Conservation (phyloP, 1,139 yeast species). For the Insectozyma bohioensis region DNA sequence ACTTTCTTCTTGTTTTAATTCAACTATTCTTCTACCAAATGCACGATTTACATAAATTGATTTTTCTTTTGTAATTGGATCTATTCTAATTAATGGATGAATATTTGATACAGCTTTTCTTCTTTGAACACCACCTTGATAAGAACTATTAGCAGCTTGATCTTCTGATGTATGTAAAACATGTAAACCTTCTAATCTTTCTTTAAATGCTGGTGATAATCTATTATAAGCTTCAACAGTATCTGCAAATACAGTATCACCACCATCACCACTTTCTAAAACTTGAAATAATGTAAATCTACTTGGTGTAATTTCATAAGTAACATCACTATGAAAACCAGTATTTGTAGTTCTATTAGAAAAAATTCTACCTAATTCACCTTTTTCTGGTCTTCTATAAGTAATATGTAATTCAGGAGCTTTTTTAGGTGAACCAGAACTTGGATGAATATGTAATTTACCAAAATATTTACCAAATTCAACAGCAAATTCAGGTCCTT, state of each 20-base stretch:
- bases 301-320: constrained; percentile 32
- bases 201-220: constrained; percentile 29
- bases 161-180: constrained; percentile 66
- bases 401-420: constrained; percentile 32
- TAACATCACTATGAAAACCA: constrained; percentile 33
- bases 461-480: constrained; percentile 33
- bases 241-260: constrained; percentile 35
- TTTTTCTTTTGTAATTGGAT: constrained; percentile 57
- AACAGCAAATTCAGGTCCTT: constrained; percentile 29
- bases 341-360: constrained; percentile 17
- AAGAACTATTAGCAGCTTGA: constrained; percentile 53
- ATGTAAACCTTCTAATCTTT: constrained; percentile 31
- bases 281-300: constrained; percentile 32
- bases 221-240: constrained; percentile 32
- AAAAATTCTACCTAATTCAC: constrained; percentile 21
- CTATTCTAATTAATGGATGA: constrained; percentile 58
- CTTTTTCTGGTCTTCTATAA: constrained; percentile 29
- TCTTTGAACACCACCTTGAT: constrained; percentile 43
- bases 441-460: constrained; percentile 34
- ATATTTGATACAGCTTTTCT: constrained; percentile 43
- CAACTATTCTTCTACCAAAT: constrained; percentile 56
- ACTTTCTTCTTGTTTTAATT: constrained; percentile 56
- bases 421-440: constrained; percentile 24
- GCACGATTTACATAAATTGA: constrained; percentile 52
- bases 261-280: constrained; percentile 34